A percentile compares a stretch with the other conserved stretches of the same genome.
Conservation (phyloP, 148 eudicot genomes). For the Drosera capensis region DNA sequence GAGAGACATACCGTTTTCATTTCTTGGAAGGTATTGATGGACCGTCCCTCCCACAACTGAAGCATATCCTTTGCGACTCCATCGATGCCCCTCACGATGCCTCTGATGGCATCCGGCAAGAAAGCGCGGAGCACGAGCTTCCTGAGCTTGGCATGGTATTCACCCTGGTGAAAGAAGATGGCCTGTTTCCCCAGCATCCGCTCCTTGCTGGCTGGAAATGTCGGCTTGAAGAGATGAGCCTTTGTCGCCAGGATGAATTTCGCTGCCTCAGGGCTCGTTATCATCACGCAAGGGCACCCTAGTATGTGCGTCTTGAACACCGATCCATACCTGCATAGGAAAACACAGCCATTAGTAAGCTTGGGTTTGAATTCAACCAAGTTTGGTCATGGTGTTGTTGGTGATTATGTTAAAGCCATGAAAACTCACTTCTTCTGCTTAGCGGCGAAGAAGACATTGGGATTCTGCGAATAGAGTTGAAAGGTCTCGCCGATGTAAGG, state of each 20-base stretch:
- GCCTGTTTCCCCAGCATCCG: slow-evolving; percentile 94
- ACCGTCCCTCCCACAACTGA: slow-evolving; percentile 26
- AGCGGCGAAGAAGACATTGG: slow-evolving; percentile 75
- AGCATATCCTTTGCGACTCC: slow-evolving; percentile 39
- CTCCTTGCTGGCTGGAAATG: slow-evolving; percentile 93
- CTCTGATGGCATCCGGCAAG: slow-evolving; percentile 48
- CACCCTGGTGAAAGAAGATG: slow-evolving; percentile 80
- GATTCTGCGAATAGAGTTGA: slow-evolving; percentile 80
- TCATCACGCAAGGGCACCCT: slow-evolving; percentile 92
- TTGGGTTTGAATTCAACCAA: no score
- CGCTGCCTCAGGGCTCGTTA: slow-evolving; percentile 83
- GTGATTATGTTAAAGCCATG: neutral
- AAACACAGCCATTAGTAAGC: neutral
- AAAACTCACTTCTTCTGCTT: slow-evolving; percentile 47
- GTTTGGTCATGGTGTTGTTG: neutral
- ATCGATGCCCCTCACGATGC: slow-evolving; percentile 45
- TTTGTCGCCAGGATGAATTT: slow-evolving; percentile 53
- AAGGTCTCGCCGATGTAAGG: slow-evolving; percentile 88
- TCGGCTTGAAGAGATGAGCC: slow-evolving; percentile 77
- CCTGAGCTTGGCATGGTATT: slow-evolving; percentile 63
- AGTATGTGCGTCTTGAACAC: slow-evolving; percentile 75
- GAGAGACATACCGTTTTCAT: slow-evolving; percentile 59
- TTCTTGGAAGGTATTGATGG: slow-evolving; percentile 68
- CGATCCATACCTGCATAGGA: slow-evolving; percentile 55
- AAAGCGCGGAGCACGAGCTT: slow-evolving; percentile 69